Base-by-base conservation (phyloP, 768 basidiomycete species). In the Agaricus blazei region DNA sequence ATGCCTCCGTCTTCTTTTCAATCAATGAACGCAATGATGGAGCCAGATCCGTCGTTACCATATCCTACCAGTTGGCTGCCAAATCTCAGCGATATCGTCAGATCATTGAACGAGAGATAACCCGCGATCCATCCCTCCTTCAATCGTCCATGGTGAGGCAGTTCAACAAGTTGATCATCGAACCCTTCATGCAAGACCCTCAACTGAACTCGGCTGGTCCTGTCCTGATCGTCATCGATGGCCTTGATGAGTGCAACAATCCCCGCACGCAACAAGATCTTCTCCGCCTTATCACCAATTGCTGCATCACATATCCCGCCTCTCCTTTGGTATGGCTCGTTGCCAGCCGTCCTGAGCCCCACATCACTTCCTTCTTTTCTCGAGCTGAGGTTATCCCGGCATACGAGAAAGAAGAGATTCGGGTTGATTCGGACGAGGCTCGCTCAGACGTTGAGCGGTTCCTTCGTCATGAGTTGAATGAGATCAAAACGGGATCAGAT, bases 261-360 rank as follows among this genome's bases (percentile, higher is more conserved):
- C 56, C 1, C 50, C 34, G 45, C 14, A 19, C 48, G 0, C 66
- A 64, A 34, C 41, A 26, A 5, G 47, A 57, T 11, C 45, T 68
- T 23, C 50, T 68, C 11, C 23, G 34, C 1, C 31, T 52, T 6
- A 57, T 68, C n/a, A 36, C 12, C 1, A 27, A 34, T 9, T 54
- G 40, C 38, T 38, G 54, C 0, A 5, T 60, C 2, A 24, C 47
- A 8, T 4, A n/a, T 4, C 41, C 28, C 14, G 24, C 38, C 2
- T 43, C 62, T 12, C 59, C 62, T 1, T 31, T 70, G 23, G 57
- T 51, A 8, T 65, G 69, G 45, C 26, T 68, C 14, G 59, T 69
- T 31, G 57, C 63, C 2, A 67, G 67, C 49, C 58, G 69, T 2
- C 66, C 67, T 9, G 70, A 69, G 36, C 48, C 59, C 4, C 56